phyloP scores from a whole-genome alignment of 345 rosid genomes.

The Lepidium sativum region DNA sequence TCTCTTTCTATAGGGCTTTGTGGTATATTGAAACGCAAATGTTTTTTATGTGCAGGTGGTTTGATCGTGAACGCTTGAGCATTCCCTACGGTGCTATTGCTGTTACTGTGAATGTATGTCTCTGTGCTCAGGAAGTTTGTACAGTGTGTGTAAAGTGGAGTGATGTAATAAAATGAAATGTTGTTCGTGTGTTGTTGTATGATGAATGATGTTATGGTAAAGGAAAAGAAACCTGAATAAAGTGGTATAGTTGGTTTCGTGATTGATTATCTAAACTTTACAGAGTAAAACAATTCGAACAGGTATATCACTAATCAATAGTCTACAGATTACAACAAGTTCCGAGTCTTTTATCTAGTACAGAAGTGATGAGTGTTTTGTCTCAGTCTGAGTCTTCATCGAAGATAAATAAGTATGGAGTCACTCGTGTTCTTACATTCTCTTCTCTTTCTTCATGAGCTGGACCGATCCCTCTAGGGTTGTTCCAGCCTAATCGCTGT shows the following conservation, averaged over 20 bases:
- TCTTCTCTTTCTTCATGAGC: constrained; percentile 18
- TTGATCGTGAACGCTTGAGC: constrained; percentile 25
- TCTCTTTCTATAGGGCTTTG: not conserved
- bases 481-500: constrained; percentile 37
- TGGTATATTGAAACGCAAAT: not conserved
- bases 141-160: not conserved
- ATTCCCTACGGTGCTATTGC: not conserved
- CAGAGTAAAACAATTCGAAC: not conserved
- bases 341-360: not conserved
- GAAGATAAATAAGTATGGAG: constrained; percentile 43
- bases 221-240: not conserved
- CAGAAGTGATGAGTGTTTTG: not conserved
- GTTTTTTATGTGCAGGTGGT: constrained; percentile 21
- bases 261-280: not conserved
- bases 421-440: constrained; percentile 7
- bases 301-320: not conserved
- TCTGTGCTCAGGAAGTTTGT: not conserved
- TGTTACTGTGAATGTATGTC: not conserved
- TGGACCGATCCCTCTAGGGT: constrained; percentile 14
- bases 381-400: constrained; percentile 44
- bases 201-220: not conserved
- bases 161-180: not conserved
- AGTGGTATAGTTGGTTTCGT: not conserved
- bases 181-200: not conserved
- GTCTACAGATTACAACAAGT: not conserved